phyloP scores from a whole-genome alignment of 176 grass and related monocot genomes.

The Typha latifolia region DNA sequence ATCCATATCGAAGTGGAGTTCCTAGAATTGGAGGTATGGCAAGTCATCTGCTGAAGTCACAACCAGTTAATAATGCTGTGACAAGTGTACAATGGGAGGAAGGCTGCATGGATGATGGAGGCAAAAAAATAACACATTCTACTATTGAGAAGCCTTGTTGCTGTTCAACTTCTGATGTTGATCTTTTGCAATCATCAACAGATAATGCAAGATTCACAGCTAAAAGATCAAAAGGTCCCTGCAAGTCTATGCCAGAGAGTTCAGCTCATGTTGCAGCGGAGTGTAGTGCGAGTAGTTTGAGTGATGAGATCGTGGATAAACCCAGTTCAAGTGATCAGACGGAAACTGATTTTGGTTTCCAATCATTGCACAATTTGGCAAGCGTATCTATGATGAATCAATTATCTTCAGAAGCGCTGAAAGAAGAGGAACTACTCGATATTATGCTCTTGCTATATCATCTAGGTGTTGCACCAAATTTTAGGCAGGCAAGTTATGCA shows the following conservation, averaged over 20 bases:
- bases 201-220: constrained; percentile 40
- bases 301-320: constrained; percentile 63
- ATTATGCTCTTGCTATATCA: constrained; percentile 67
- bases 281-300: constrained; percentile 47
- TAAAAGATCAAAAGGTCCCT: constrained; percentile 53
- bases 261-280: constrained; percentile 41
- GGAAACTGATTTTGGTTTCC: constrained; percentile 49
- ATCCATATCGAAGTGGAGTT: constrained; percentile 42
- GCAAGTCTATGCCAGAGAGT: constrained; percentile 38
- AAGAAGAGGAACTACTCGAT: constrained; percentile 81
- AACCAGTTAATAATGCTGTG: constrained; percentile 27
- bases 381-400: constrained; percentile 25
- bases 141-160: constrained; percentile 66
- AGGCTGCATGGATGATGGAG: constrained; percentile 56
- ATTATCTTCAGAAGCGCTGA: constrained; percentile 42
- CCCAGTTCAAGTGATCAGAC: constrained; percentile 50
- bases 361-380: constrained; percentile 41
- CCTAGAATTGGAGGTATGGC: constrained; percentile 58
- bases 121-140: constrained; percentile 51
- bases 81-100: constrained; percentile 71
- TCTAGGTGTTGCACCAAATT: constrained; percentile 70
- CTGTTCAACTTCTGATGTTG: constrained; percentile 47
- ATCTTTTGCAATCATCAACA: constrained; percentile 36
- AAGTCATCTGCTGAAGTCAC: constrained; percentile 47
- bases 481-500: constrained; percentile 61